Percentiles rank a stretch among this genome's conserved stretches.
Conservation (phyloP, 257 asterid genomes). For the Vinca minor region DNA sequence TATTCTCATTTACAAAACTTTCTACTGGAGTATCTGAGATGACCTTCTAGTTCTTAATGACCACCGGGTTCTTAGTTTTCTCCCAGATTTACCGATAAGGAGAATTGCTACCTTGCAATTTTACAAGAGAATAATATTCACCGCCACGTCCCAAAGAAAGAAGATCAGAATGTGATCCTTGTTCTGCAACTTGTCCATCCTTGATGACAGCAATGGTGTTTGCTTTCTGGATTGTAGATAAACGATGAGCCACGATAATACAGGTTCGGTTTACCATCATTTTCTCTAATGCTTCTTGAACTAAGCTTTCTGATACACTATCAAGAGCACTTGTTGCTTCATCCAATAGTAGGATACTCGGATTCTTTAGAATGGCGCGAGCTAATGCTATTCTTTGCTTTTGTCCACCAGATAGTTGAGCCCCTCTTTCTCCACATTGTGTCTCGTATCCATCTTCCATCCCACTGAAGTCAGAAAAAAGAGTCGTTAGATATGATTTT, state of each 20-base stretch:
- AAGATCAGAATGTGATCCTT: conserved; percentile 67
- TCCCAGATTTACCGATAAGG: conserved; percentile 21
- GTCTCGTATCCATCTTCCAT: conserved; percentile 75
- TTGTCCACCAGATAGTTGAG: conserved; percentile 75
- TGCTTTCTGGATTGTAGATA: conserved; percentile 64
- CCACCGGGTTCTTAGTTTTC: background rate
- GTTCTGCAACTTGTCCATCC: conserved; percentile 61
- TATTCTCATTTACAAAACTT: background rate
- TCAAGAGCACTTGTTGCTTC: conserved; percentile 88
- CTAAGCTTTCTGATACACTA: conserved; percentile 63
- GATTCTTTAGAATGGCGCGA: conserved; percentile 69
- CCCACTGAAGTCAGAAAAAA: conserved; percentile 37
- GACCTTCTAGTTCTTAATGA: background rate
- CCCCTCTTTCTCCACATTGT: conserved; percentile 70
- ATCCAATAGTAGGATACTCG: conserved; percentile 52
- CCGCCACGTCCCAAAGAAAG: conserved; percentile 48
- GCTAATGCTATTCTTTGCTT: conserved; percentile 73
- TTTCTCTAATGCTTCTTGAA: conserved; percentile 69
- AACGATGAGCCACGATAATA: conserved; percentile 67
- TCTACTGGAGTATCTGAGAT: background rate
- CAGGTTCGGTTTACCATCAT: conserved; percentile 67
- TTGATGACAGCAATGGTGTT: conserved; percentile 60
- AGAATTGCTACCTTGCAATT: conserved; percentile 41
- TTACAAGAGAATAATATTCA: conserved; percentile 50
- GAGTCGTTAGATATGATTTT: background rate